Conservation (phyloP, 2,329 filamentous ascomycete species). For the Pseudopithomyces maydicus region DNA sequence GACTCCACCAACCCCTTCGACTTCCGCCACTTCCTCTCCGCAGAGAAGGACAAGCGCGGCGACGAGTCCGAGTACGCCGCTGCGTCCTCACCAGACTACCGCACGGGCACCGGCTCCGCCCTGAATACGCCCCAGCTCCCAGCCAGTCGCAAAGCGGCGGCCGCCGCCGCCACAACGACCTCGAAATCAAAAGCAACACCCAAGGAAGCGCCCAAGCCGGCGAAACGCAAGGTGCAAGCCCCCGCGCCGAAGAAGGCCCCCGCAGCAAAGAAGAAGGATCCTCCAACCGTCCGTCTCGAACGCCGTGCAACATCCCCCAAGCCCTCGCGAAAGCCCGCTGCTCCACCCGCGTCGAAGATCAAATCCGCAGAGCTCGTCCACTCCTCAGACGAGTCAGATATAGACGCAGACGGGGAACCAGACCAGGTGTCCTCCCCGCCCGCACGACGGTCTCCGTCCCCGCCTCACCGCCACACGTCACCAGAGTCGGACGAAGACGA, state of each 20-base stretch:
- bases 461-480: constrained; percentile 20
- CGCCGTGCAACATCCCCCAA: constrained; percentile 38
- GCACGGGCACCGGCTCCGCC: constrained; percentile 34
- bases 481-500: constrained; percentile 31
- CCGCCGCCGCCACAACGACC: constrained; percentile 12
- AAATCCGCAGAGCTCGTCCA: constrained; percentile 39
- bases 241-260: constrained; percentile 15
- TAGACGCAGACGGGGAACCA: constrained; percentile 17
- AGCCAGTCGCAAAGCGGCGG: constrained; percentile 23
- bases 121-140: constrained; percentile 34
- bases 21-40: constrained; percentile 53
- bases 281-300: constrained; percentile 43
- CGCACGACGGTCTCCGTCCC: constrained; percentile 22
- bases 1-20: constrained; percentile 56
- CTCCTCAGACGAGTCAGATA: constrained; percentile 36
- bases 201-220: constrained; percentile 19
- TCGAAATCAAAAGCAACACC: constrained; percentile 16
- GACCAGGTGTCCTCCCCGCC: constrained; percentile 12
- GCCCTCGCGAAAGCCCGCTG: constrained; percentile 20
- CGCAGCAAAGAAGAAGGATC: constrained; percentile 27
- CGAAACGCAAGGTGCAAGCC: constrained; percentile 37
- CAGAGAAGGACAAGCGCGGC: constrained; percentile 37
- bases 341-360: constrained; percentile 34
- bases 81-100: constrained; percentile 35
- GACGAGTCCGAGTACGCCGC: constrained; percentile 37